phyloP scores from a whole-genome alignment of 2,329 filamentous ascomycete species.

The Apiospora marii region DNA sequence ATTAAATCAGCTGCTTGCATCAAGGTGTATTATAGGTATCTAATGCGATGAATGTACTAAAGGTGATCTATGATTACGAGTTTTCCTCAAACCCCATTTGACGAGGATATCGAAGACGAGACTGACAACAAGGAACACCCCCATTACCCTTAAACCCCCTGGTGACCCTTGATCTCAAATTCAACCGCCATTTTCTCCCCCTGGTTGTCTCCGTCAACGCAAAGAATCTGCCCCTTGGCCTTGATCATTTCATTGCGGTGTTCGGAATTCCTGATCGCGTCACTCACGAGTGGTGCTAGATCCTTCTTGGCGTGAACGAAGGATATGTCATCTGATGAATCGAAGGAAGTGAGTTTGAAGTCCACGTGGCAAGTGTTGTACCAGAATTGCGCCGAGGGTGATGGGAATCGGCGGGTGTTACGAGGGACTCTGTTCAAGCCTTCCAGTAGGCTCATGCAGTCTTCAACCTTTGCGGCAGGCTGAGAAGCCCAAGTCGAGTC shows the following conservation, averaged over 20 bases:
- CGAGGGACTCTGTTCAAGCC: too few relatives aligned
- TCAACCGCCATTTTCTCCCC: background rate
- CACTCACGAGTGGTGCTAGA: background rate
- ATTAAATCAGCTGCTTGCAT: background rate
- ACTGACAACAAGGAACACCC: background rate
- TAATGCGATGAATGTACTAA: background rate
- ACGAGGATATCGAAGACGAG: background rate
- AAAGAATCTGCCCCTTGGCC: background rate
- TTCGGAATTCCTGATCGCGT: background rate
- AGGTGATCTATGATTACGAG: background rate
- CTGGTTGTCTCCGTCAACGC: background rate
- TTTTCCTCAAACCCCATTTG: background rate
- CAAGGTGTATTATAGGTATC: background rate
- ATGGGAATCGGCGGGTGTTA: too few relatives aligned
- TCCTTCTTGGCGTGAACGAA: background rate
- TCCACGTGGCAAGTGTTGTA: background rate
- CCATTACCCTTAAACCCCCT: background rate
- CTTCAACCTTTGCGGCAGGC: background rate
- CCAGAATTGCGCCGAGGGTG: too few relatives aligned
- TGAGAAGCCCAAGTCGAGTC: too few relatives aligned
- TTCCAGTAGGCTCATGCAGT: background rate
- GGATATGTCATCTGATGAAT: too few relatives aligned
- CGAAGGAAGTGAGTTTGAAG: too few relatives aligned
- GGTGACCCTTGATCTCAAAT: background rate
- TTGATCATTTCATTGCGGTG: background rate